Conservation (phyloP, 495 filamentous ascomycete species). For the Penicillium egyptiacum region DNA sequence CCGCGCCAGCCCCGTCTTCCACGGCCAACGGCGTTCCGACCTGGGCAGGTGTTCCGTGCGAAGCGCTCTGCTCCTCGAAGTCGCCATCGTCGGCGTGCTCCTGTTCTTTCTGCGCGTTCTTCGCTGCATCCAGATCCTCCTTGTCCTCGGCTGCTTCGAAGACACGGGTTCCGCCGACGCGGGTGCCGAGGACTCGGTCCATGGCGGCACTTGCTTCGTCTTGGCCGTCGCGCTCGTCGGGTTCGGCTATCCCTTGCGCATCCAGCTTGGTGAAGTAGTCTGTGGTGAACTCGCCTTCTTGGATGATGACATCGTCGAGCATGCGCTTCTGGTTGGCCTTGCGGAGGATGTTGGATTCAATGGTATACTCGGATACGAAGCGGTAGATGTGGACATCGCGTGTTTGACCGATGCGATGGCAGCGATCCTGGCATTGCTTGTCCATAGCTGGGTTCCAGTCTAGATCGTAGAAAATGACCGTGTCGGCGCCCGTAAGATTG, state of each 20-base stretch:
- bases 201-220: slow-evolving; percentile 78
- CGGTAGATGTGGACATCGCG: slow-evolving; percentile 98
- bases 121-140: slow-evolving; percentile 87
- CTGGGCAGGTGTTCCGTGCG: slow-evolving; percentile 41
- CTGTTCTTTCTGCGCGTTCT: slow-evolving; percentile 84
- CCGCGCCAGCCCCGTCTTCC: slow-evolving; percentile 20
- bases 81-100: slow-evolving; percentile 84
- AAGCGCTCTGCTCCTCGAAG: slow-evolving; percentile 72
- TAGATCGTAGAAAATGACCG: slow-evolving; percentile 98
- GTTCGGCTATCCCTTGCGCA: slow-evolving; percentile 67
- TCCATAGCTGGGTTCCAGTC: slow-evolving; percentile 99
- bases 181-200: slow-evolving; percentile 75
- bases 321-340: slow-evolving; percentile 97
- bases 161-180: slow-evolving; percentile 55
- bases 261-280: slow-evolving; percentile 87
- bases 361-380: slow-evolving; percentile 94
- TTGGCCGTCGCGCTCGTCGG: slow-evolving; percentile 54
- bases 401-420: slow-evolving; percentile 97
- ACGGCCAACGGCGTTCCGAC: slow-evolving; percentile 31
- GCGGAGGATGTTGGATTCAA: slow-evolving; percentile 96
- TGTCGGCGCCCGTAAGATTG: slow-evolving; percentile 94
- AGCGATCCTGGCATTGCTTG: slow-evolving; percentile 97
- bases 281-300: slow-evolving; percentile 97
- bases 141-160: slow-evolving; percentile 88
- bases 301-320: slow-evolving; percentile 97